Conservation (phyloP, 768 basidiomycete species). For the Cytidiella melzeri region DNA sequence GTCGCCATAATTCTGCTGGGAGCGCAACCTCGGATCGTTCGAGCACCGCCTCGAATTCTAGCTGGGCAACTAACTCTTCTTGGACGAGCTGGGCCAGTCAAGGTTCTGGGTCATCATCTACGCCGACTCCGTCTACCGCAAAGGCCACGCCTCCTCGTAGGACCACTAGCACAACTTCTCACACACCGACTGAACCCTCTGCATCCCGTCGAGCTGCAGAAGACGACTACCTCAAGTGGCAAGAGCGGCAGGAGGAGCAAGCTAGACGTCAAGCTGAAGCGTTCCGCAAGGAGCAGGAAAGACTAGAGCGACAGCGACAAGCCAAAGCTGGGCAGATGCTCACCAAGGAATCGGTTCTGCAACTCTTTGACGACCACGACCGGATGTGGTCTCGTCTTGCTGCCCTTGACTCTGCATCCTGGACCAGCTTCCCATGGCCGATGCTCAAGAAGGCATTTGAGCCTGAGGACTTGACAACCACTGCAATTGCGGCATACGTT, state of each 20-base stretch:
- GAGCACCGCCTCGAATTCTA: constrained; percentile 21
- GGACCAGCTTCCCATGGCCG: constrained; percentile 75
- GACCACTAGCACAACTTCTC: neutral
- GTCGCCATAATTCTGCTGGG: constrained; percentile 17
- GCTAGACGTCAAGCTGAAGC: constrained; percentile 60
- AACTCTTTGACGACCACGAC: constrained; percentile 56
- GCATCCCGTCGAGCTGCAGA: constrained; percentile 17
- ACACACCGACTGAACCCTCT: constrained; percentile 2
- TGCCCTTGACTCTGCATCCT: constrained; percentile 38
- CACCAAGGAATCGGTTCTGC: constrained; percentile 50
- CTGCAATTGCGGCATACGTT: constrained; percentile 56
- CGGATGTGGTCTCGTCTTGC: constrained; percentile 47
- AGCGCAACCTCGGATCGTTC: constrained; percentile 23
- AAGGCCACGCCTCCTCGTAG: constrained; percentile 1
- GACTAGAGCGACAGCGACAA: constrained; percentile 40
- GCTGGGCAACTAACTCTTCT: constrained; percentile 13
- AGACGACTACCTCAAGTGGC: constrained; percentile 42
- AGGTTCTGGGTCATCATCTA: constrained; percentile 15
- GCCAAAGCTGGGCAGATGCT: constrained; percentile 35
- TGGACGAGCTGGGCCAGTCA: constrained; percentile 17
- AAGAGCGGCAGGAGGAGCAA: constrained; percentile 57
- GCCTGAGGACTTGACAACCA: constrained; percentile 56
- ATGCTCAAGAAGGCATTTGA: constrained; percentile 48
- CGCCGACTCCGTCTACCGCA: constrained; percentile 20
- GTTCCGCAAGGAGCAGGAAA: constrained; percentile 65